phyloP scores from a whole-genome alignment of 2,329 filamentous ascomycete species.

The Chaetomiaceae sp. region DNA sequence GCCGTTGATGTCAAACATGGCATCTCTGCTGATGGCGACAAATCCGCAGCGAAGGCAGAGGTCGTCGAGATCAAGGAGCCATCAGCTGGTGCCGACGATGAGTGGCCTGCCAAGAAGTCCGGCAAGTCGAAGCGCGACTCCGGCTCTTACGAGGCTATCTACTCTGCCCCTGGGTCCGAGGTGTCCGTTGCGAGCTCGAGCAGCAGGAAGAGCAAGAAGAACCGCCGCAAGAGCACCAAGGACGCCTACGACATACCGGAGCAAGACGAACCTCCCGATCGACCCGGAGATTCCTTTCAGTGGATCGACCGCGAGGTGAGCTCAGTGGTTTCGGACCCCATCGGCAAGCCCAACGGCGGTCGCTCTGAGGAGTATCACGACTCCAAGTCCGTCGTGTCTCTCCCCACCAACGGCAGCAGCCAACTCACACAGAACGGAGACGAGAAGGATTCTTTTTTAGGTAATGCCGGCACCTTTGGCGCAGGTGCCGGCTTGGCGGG shows the following conservation, averaged over 20 bases:
- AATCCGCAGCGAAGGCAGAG: neutral
- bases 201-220: constrained; percentile 31
- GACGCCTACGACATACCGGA: constrained; percentile 33
- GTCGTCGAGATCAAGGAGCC: neutral
- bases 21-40: neutral
- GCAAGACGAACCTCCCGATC: constrained; percentile 39
- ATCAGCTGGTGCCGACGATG: constrained; percentile 18
- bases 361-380: constrained; percentile 45
- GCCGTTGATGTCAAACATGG: neutral
- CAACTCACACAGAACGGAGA: constrained; percentile 30
- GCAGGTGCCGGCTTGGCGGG: constrained; percentile 62
- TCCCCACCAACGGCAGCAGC: constrained; percentile 37
- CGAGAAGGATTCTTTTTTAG: constrained; percentile 62
- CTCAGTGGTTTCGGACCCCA: constrained; percentile 46
- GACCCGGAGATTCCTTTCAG: constrained; percentile 37
- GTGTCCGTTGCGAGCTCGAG: constrained; percentile 32
- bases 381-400: constrained; percentile 42
- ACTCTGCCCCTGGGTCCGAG: constrained; percentile 38
- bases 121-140: constrained; percentile 31
- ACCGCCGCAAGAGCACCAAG: constrained; percentile 35
- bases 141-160: constrained; percentile 31
- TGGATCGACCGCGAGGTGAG: constrained; percentile 41
- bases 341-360: constrained; percentile 35
- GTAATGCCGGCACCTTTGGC: constrained; percentile 66
- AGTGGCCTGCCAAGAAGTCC: constrained; percentile 30